Evolutionary conservation across 495 filamentous ascomycete genomes (phyloP), one percentile per base, ranked within the genome.

Genomic region (Letharia lupina): DNA sequence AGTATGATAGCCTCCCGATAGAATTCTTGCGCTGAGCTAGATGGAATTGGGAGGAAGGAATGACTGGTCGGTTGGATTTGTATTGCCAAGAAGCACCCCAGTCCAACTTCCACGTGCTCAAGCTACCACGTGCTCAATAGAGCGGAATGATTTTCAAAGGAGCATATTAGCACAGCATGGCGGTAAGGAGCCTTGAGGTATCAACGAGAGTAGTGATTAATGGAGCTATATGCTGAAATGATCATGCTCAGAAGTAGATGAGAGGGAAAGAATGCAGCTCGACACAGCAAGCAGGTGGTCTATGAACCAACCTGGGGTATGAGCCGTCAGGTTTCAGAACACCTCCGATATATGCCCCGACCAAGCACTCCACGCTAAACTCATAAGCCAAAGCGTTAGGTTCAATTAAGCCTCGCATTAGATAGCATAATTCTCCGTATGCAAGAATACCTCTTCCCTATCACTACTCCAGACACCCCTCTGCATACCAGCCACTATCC

Each of bases 371-470:
- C 45, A 33, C 48, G 56, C 60, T 63, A 63, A 67, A 16, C 41
- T 41, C 57, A 42, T 40, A 18, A n/a, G 37, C 65, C 20, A 63
- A 39, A n/a, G 8, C 28, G 12, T 50, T 50, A 18, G 28, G 9
- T 31, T 37, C 10, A 13, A 48, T 23, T 50, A 39, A 15, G 45
- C 18, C 41, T 9, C 16, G 35, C 37, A 50, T 81, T 72, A 95
- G 61, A 93, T 79, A 48, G 91, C 90, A 77, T 95, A 96, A 74
- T 96, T 96, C 81, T 98, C 93, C 15, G 92, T 88, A 81, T 97
- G 93, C 75, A 98, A 75, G 74, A 91, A 96, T 65, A 98, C 87
- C 83, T 98, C 93, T 72, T 96, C 93, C 56, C 86, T 84, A 81
- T 96, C 93, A 72, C 95, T 91, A 45, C 86, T 82, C 88, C 90